These are phyloP conservation scores for Silybum marianum DNA, from an alignment of 129 eudicot genomes.

Conservation along the genomic window DNA sequence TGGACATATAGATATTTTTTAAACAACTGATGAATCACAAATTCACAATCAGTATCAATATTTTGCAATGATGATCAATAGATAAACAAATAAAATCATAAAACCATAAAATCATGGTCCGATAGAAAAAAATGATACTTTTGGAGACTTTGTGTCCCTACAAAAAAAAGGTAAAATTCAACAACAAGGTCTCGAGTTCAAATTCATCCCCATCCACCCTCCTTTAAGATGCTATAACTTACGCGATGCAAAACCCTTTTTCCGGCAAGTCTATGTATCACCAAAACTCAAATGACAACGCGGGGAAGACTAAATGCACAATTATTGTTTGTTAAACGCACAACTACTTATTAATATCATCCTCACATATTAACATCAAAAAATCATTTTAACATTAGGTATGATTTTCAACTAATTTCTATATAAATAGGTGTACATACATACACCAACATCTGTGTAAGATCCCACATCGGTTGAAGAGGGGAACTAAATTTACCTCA, in stretches of 20 bases:
- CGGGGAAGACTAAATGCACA: no score
- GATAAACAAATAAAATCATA: not conserved
- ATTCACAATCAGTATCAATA: not conserved
- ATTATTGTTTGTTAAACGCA: no score
- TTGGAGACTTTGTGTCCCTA: not conserved
- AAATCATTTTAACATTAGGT: not conserved
- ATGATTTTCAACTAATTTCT: no score
- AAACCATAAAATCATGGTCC: no score
- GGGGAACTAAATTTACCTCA: no score
- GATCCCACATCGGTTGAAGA: no score
- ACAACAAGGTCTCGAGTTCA: not conserved
- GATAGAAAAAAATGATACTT: not conserved
- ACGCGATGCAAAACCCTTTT: no score
- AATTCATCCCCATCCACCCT: not conserved
- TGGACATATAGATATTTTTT: not conserved
- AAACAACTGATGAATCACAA: not conserved
- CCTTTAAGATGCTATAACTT: no score
- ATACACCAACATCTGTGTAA: no score
- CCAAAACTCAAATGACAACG: not conserved
- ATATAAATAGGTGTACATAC: not conserved
- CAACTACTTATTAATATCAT: not conserved
- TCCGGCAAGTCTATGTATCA: not conserved
- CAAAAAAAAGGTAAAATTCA: not conserved
- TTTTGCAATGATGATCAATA: not conserved
- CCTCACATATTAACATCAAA: no score